phyloP scores from a whole-genome alignment of 2,329 filamentous ascomycete species.

The Parastagonospora nodorum region DNA sequence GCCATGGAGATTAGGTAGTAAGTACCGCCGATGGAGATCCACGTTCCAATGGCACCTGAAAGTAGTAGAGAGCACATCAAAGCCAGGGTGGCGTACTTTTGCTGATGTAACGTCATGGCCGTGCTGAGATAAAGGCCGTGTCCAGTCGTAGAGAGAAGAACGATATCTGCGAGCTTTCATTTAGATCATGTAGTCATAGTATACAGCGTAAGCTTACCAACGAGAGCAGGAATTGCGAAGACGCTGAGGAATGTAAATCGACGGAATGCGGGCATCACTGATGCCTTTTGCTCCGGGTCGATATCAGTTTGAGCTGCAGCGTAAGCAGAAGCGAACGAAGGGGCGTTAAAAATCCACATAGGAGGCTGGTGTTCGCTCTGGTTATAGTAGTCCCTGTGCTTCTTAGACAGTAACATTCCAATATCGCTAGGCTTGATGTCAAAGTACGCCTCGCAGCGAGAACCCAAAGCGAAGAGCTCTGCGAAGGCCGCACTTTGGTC shows the following conservation, averaged over 20 bases:
- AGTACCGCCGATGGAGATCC: slow-evolving; percentile 66
- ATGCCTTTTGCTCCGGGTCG: slow-evolving; percentile 53
- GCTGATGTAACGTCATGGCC: slow-evolving; percentile 57
- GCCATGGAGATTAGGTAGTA: slow-evolving; percentile 66
- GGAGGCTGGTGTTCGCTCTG: slow-evolving; percentile 53
- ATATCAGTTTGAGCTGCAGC: slow-evolving; percentile 59
- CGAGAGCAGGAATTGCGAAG: slow-evolving; percentile 66
- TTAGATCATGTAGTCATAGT: not conserved
- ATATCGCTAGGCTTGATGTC: slow-evolving; percentile 54
- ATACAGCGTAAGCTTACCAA: slow-evolving; percentile 39
- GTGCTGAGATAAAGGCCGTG: slow-evolving; percentile 66
- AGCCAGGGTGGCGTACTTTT: slow-evolving; percentile 61
- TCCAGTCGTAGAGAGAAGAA: slow-evolving; percentile 63
- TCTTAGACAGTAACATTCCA: slow-evolving; percentile 40
- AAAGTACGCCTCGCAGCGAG: slow-evolving; percentile 67
- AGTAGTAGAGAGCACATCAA: slow-evolving; percentile 64
- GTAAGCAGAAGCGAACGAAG: slow-evolving; percentile 57
- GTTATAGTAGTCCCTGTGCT: slow-evolving; percentile 51
- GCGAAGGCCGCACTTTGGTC: slow-evolving; percentile 69
- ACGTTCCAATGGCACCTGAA: slow-evolving; percentile 65
- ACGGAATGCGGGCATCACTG: slow-evolving; percentile 54
- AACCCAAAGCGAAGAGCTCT: slow-evolving; percentile 67
- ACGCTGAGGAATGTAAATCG: slow-evolving; percentile 64
- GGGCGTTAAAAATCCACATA: slow-evolving; percentile 56
- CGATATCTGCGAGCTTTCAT: slow-evolving; percentile 52